phyloP scores from a whole-genome alignment of 768 basidiomycete genomes.

The Trametopsis cervina region DNA sequence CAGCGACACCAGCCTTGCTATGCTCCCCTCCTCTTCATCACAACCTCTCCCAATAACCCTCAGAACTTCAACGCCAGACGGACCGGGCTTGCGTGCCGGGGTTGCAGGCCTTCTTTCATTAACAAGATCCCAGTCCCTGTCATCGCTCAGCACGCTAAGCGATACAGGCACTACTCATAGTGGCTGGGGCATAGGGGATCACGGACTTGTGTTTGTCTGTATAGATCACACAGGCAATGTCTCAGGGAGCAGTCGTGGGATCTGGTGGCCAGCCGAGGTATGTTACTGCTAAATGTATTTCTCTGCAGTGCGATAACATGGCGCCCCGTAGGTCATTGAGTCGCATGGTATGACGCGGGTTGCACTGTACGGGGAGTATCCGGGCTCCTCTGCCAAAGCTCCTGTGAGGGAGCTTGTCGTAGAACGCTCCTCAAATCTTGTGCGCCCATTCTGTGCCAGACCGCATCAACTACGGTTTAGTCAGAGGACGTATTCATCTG shows the following conservation, averaged over 20 bases:
- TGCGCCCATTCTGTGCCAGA: constrained; percentile 26
- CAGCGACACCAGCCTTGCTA: constrained; percentile 1
- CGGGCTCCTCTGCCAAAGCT: constrained; percentile 4
- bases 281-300: constrained; percentile 15
- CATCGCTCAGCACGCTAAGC: background rate
- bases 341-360: constrained; percentile 23
- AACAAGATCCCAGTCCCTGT: background rate
- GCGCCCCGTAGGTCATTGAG: constrained; percentile 14
- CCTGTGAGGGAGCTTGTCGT: constrained; percentile 13
- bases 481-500: constrained; percentile 25
- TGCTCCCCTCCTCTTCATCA: constrained; percentile 1
- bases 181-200: background rate
- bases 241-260: constrained; percentile 6
- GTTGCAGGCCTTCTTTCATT: too few relatives aligned
- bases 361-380: constrained; percentile 24
- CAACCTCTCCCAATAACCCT: background rate
- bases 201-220: constrained; percentile 19
- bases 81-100: too few relatives aligned
- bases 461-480: constrained; percentile 31
- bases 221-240: constrained; percentile 15
- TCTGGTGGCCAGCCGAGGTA: constrained; percentile 76
- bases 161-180: background rate
- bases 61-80: too few relatives aligned
- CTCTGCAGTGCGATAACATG: constrained; percentile 13
- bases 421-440: constrained; percentile 32